These are phyloP conservation scores for Bipolaris gigantea DNA, from an alignment of 2,329 filamentous ascomycete species.

Conservation along the genomic window DNA sequence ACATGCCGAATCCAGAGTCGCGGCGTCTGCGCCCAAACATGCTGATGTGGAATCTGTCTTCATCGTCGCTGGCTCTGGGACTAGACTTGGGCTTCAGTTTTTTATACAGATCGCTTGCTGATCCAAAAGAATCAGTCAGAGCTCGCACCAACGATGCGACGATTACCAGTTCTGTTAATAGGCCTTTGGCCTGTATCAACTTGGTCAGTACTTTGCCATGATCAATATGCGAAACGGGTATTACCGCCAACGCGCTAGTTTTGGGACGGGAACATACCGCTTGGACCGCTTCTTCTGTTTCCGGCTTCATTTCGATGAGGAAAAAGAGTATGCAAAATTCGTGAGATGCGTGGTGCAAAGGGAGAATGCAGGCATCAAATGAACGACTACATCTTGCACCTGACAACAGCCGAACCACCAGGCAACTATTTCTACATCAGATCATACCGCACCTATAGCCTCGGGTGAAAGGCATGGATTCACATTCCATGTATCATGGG, in stretches of 20 bases:
- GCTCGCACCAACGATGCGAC: conserved; percentile 37
- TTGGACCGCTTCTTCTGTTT: conserved; percentile 20
- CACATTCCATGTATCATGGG: conserved; percentile 10
- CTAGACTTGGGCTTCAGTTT: conserved; percentile 31
- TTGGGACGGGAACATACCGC: conserved; percentile 8
- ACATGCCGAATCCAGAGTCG: conserved; percentile 22
- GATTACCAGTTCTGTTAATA: conserved; percentile 29
- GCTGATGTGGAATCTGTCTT: conserved; percentile 7
- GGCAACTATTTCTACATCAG: conserved; percentile 10
- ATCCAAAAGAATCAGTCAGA: conserved; percentile 34
- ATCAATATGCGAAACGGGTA: not conserved
- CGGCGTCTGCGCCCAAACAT: conserved; percentile 11
- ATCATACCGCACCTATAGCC: conserved; percentile 3
- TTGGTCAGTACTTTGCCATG: conserved; percentile 3
- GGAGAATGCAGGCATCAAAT: not conserved
- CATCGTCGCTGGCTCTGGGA: conserved; percentile 18
- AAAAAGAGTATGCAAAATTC: not conserved
- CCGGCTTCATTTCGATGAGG: conserved; percentile 18
- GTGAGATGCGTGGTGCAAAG: not conserved
- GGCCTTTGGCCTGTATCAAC: conserved; percentile 27
- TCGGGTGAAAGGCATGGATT: conserved; percentile 15
- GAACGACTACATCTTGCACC: conserved; percentile 2
- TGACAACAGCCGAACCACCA: conserved; percentile 5
- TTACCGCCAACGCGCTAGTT: not conserved
- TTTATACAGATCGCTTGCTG: conserved; percentile 36